Percentiles rank a stretch among this genome's conserved stretches.
These are phyloP conservation scores for Nemania bipapillata DNA, from an alignment of 2,329 filamentous ascomycete genomes.

Conservation along the genomic window DNA sequence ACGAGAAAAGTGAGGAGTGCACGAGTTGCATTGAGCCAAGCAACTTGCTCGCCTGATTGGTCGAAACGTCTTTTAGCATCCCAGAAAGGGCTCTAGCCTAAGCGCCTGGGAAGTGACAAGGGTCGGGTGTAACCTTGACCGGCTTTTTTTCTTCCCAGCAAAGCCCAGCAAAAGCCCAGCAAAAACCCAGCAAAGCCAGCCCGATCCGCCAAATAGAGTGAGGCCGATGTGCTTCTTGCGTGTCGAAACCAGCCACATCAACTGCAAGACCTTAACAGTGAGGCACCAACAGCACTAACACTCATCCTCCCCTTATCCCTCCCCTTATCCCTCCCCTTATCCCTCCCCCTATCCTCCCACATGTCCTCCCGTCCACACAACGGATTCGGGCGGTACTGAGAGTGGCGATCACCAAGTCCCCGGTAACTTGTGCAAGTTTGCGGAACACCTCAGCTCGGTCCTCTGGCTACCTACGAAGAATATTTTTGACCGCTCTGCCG, in stretches of 20 bases:
- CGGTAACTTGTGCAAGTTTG: constrained; percentile 26
- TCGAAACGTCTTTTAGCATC: constrained; percentile 37
- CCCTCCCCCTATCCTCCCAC: neutral
- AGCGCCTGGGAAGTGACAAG: constrained; percentile 48
- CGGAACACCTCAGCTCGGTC: constrained; percentile 18
- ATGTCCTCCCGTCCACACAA: constrained; percentile 30
- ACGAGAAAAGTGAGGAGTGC: constrained; percentile 45
- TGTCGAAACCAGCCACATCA: constrained; percentile 31
- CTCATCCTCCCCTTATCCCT: too few species aligned
- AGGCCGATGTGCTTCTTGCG: constrained; percentile 23
- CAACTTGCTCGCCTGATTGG: constrained; percentile 44
- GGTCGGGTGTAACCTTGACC: constrained; percentile 45
- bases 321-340: too few species aligned
- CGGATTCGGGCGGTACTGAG: constrained; percentile 33
- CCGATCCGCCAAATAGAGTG: constrained; percentile 43
- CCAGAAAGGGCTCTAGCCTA: constrained; percentile 47
- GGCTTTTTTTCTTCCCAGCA: constrained; percentile 33
- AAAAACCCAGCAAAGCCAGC: constrained; percentile 27
- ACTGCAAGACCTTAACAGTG: constrained; percentile 31
- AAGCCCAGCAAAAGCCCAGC: neutral
- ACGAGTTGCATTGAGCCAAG: constrained; percentile 42
- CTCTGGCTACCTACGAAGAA: neutral
- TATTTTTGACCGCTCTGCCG: neutral
- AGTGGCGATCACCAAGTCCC: constrained; percentile 32
- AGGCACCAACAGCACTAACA: constrained; percentile 16